These are phyloP conservation scores for Leishmania martiniquensis DNA, from an alignment of 208 protist species.

Conservation along the genomic window DNA sequence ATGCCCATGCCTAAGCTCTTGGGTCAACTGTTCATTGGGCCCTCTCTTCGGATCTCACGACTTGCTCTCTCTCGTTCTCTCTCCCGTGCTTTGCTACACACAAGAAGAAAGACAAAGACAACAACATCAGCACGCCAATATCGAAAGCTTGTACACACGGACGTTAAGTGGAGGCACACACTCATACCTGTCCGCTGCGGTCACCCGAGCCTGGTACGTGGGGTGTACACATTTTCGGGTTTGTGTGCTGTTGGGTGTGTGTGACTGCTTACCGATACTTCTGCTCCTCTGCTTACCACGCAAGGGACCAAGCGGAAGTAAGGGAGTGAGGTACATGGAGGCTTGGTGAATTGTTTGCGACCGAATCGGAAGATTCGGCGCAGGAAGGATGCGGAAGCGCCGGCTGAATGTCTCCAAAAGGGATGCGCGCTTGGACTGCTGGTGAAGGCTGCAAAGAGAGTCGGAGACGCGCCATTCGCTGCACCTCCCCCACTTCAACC, in stretches of 20 bases:
- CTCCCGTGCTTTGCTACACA: background rate
- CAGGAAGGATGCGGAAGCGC: background rate
- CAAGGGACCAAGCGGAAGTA: background rate
- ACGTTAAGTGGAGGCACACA: background rate
- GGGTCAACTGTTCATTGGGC: background rate
- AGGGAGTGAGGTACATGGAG: background rate
- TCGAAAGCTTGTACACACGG: background rate
- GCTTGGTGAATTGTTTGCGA: background rate
- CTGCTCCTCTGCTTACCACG: background rate
- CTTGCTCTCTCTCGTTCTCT: background rate
- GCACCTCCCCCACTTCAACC: background rate
- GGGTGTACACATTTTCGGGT: background rate
- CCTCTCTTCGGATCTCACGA: background rate
- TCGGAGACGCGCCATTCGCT: background rate
- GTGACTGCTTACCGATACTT: background rate
- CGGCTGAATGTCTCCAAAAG: background rate
- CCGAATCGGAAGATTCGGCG: background rate
- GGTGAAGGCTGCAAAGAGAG: background rate
- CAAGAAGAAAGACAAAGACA: background rate
- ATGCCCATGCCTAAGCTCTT: background rate
- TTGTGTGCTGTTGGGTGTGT: background rate
- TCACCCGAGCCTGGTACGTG: background rate
- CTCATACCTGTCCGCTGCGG: background rate
- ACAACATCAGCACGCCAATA: background rate
- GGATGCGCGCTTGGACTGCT: background rate